phyloP scores from a whole-genome alignment of 2,329 filamentous ascomycete genomes.

The Sarocladiaceae sp. region DNA sequence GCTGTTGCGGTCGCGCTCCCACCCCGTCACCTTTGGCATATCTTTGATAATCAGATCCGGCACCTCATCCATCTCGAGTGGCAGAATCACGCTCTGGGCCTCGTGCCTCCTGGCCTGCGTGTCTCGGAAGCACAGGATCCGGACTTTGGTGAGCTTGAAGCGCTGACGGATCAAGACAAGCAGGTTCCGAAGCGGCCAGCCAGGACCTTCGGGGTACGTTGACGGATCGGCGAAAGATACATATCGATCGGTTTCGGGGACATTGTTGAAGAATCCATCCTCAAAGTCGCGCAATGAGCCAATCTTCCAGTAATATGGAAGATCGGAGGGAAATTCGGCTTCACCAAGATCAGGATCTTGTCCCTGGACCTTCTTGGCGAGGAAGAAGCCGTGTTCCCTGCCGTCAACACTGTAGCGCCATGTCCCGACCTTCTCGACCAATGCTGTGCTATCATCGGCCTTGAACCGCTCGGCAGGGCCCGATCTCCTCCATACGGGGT shows the following conservation, averaged over 20 bases:
- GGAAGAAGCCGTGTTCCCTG: conserved; percentile 88
- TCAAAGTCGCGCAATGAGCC: conserved; percentile 74
- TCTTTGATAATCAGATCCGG: conserved; percentile 37
- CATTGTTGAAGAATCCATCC: conserved; percentile 74
- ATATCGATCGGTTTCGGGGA: conserved; percentile 67
- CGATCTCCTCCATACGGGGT: conserved; percentile 69
- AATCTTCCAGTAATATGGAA: conserved; percentile 71
- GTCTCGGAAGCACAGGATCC: conserved; percentile 88
- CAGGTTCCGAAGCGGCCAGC: conserved; percentile 89
- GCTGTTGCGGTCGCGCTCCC: conserved; percentile 77
- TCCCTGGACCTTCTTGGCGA: conserved; percentile 68
- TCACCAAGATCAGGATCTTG: conserved; percentile 35
- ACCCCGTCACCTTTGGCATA: conserved; percentile 89
- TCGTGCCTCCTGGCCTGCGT: conserved; percentile 71
- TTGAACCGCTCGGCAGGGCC: conserved; percentile 51
- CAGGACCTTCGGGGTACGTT: conserved; percentile 78
- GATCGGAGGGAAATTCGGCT: conserved; percentile 40
- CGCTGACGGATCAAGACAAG: conserved; percentile 77
- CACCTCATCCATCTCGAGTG: conserved; percentile 49
- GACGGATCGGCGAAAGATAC: conserved; percentile 90
- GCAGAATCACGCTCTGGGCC: conserved; percentile 73
- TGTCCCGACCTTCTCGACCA: conserved; percentile 79
- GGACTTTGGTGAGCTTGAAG: conserved; percentile 69
- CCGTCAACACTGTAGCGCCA: conserved; percentile 80
- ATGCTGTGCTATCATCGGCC: conserved; percentile 63